These are phyloP conservation scores for Russula abietina DNA, from an alignment of 768 basidiomycete species.

Conservation along the genomic window DNA sequence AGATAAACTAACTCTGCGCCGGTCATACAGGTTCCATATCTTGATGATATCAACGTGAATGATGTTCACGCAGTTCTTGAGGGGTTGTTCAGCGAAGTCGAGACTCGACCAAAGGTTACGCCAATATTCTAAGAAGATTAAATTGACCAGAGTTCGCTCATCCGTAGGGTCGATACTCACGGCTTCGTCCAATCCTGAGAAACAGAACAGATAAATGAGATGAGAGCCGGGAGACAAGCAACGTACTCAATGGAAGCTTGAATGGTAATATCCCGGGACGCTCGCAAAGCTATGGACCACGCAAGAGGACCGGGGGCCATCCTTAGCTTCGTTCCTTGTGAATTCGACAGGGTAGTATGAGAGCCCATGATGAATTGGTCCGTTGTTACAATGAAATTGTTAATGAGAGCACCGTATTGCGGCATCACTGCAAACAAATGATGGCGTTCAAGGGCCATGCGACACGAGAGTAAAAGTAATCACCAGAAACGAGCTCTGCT, in stretches of 20 bases:
- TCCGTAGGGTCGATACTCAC: not conserved
- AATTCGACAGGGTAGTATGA: not conserved
- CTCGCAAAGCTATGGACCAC: constrained; percentile 6
- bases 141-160: not conserved
- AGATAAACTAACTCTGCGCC: not conserved
- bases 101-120: not conserved
- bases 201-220: not conserved
- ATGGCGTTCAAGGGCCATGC: not conserved
- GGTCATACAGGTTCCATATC: constrained; percentile 4
- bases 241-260: constrained; percentile 11
- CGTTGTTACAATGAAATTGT: not conserved
- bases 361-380: not conserved
- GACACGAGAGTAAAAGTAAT: not conserved
- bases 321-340: not conserved
- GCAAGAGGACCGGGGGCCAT: not conserved
- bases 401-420: not conserved
- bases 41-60: constrained; percentile 1
- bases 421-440: not conserved
- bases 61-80: constrained; percentile 49
- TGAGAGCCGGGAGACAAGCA: not conserved
- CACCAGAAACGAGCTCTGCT: not conserved
- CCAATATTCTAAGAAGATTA: not conserved
- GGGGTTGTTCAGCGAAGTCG: constrained; percentile 44
- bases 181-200: not conserved
- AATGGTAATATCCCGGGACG: not conserved